A percentile compares a stretch with the other conserved stretches of the same genome.
phyloP scores from a whole-genome alignment of 1,284 basidiomycete species.

The Ustilago vetiveriae region DNA sequence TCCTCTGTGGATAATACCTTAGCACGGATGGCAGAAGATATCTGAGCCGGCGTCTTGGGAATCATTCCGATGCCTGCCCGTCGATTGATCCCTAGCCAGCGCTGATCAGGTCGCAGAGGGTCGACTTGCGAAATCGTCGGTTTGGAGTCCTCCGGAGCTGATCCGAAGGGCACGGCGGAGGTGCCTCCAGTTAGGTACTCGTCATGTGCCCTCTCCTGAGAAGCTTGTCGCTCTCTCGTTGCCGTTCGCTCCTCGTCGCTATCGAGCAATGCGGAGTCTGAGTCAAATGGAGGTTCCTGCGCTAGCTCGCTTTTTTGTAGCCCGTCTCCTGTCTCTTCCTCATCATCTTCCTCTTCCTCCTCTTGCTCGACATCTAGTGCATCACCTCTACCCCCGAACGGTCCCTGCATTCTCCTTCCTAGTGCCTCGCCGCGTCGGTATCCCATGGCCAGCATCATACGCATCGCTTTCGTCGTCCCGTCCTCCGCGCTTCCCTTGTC shows the following conservation, averaged over 20 bases:
- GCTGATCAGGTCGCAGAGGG: slow-evolving; percentile 47
- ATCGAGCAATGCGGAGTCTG: slow-evolving; percentile 3
- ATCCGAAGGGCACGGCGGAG: neutral
- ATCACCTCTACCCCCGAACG: neutral
- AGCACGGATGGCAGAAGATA: slow-evolving; percentile 9
- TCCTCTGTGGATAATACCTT: neutral
- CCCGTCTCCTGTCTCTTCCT: neutral
- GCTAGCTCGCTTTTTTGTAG: neutral
- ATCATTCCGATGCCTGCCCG: slow-evolving; percentile 36
- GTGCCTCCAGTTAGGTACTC: slow-evolving; percentile 32
- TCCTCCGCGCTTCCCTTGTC: slow-evolving; percentile 1
- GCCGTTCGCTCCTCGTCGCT: slow-evolving; percentile 21
- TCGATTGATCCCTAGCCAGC: slow-evolving; percentile 36
- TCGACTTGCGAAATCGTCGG: neutral
- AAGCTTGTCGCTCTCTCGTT: neutral
- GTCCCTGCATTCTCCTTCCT: slow-evolving; percentile 16
- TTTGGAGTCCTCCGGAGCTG: neutral
- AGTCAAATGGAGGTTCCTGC: neutral
- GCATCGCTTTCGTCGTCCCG: slow-evolving; percentile 40
- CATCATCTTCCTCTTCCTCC: slow-evolving; percentile 16
- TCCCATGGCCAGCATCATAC: slow-evolving; percentile 59
- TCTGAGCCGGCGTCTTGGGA: slow-evolving; percentile 5
- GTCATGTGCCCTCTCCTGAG: slow-evolving; percentile 22
- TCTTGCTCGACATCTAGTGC: slow-evolving; percentile 18
- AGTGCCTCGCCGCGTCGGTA: slow-evolving; percentile 41